These are phyloP conservation scores for Microbotryomycetes sp. DNA, from an alignment of 1,284 basidiomycete genomes.

Conservation along the genomic window DNA sequence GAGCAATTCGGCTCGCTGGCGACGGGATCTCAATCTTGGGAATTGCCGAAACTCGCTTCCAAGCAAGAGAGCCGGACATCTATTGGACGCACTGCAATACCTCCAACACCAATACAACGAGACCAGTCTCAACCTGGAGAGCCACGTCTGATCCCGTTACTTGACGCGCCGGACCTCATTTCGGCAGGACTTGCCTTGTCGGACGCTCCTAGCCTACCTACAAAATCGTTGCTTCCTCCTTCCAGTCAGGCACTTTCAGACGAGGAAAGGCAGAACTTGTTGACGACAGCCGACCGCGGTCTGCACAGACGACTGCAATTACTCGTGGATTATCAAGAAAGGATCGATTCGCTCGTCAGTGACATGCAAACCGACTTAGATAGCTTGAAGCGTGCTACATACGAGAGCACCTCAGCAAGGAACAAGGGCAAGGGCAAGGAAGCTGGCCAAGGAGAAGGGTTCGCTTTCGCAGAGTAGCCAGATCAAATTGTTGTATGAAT, in stretches of 20 bases:
- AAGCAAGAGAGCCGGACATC: neutral
- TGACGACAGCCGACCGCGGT: neutral
- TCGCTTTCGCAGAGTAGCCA: too few relatives aligned
- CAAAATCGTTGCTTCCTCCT: too few relatives aligned
- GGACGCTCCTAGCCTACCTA: constrained; percentile 1
- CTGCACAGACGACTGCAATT: constrained; percentile 15
- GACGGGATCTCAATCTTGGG: neutral
- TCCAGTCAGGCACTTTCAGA: neutral
- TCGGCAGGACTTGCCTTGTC: too few relatives aligned
- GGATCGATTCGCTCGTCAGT: constrained; percentile 12
- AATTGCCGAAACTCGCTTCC: neutral
- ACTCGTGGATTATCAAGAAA: constrained; percentile 15
- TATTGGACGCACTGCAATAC: neutral
- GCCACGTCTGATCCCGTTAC: constrained; percentile 25
- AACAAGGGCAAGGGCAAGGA: neutral
- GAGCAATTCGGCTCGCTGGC: neutral
- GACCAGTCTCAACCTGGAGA: neutral
- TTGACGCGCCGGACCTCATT: too few relatives aligned
- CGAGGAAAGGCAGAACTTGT: constrained; percentile 1
- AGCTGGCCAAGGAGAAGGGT: neutral
- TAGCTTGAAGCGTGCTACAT: neutral
- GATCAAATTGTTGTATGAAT: too few relatives aligned
- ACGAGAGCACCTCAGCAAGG: neutral
- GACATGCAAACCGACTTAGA: constrained; percentile 16
- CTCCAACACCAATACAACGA: neutral